These are phyloP conservation scores for Fusarium sp. DNA, from an alignment of 2,329 filamentous ascomycete genomes.

Conservation along the genomic window DNA sequence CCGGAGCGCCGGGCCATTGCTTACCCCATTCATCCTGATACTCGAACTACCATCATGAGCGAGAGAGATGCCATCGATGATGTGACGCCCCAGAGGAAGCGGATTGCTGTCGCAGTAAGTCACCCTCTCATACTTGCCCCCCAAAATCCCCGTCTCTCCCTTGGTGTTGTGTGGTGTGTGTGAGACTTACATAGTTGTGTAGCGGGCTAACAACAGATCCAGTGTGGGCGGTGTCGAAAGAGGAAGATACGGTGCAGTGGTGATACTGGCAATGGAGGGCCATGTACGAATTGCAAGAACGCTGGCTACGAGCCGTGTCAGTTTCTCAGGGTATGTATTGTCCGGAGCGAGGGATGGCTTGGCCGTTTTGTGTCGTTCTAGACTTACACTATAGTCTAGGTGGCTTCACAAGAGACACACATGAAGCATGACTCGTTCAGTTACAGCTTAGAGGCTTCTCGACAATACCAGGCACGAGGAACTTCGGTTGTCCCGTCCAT, in stretches of 20 bases:
- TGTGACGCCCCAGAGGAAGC: conserved; percentile 66
- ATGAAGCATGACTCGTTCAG: conserved; percentile 47
- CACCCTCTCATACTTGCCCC: neutral
- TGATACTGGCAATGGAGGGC: conserved; percentile 80
- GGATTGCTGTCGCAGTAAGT: conserved; percentile 73
- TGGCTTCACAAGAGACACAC: conserved; percentile 52
- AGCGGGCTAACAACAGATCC: conserved; percentile 42
- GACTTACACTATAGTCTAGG: conserved; percentile 40
- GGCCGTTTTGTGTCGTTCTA: neutral
- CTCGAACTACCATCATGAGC: conserved; percentile 50
- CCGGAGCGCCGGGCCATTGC: conserved; percentile 40
- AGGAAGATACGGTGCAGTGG: conserved; percentile 97
- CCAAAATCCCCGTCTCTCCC: conserved; percentile 15
- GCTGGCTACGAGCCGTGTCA: conserved; percentile 81
- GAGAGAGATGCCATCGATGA: conserved; percentile 52
- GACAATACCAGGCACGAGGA: conserved; percentile 50
- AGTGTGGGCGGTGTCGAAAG: conserved; percentile 93
- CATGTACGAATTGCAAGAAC: conserved; percentile 87
- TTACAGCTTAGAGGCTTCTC: conserved; percentile 53
- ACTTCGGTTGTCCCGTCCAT: conserved; percentile 34
- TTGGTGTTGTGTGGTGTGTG: conserved; percentile 44
- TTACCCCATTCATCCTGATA: conserved; percentile 40
- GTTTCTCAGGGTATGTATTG: conserved; percentile 81
- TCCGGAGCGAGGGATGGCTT: neutral
- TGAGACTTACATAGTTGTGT: conserved; percentile 44